Base-by-base conservation (phyloP, 495 filamentous ascomycete genomes). In the Neurospora sublineolata region DNA sequence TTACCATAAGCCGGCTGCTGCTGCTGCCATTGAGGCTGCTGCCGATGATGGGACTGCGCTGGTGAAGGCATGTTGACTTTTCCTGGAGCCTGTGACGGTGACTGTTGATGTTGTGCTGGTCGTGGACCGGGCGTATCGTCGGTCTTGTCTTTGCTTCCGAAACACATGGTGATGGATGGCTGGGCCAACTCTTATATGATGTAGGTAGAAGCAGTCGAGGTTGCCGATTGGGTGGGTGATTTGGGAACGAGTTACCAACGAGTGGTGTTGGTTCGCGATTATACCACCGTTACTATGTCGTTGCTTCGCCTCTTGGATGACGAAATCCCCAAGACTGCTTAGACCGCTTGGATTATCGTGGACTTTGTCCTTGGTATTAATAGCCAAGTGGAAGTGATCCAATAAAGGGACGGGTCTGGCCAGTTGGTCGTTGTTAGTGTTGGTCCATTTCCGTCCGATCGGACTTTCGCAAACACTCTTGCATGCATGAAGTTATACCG, bases 131-230 rank as follows among this genome's bases (percentile, higher is more conserved):
- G 77, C 23, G 68, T 68, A 73, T 70, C 79, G 72, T 71, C 78
- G 72, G 76, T 60, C 37, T 77, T 77, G 40, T 83, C 78, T 60
- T 80, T 81, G 68, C 75, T 80, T 58, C 82, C 81, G 74, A 85
- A 84, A 74, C 83, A 85, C 83, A 85, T 85, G 6, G 58, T 70
- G 23, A 18, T 30, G 27, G 27, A 27, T 52, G 44, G 44, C 20
- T 52, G 20, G 20, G 11, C 10, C n/a, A 52, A 20, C 20, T 52
- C 52, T 60, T 30, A 30, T 60, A 8, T 60, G 23, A 60, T 60
- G 46, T 30, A 60, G 46, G 46, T 30, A 60, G 44, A 30, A 60
- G 20, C 14, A 58, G 23, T 30, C 52, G 52, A 30, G 23, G 52
- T 60, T 60, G 52, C 52, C 52, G 52, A 60, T 60, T 60, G 23